Evolutionary conservation across 1,284 basidiomycete species (phyloP), one percentile per base, ranked within the genome.

Genomic region (Phellopilus nigrolimitatus): DNA sequence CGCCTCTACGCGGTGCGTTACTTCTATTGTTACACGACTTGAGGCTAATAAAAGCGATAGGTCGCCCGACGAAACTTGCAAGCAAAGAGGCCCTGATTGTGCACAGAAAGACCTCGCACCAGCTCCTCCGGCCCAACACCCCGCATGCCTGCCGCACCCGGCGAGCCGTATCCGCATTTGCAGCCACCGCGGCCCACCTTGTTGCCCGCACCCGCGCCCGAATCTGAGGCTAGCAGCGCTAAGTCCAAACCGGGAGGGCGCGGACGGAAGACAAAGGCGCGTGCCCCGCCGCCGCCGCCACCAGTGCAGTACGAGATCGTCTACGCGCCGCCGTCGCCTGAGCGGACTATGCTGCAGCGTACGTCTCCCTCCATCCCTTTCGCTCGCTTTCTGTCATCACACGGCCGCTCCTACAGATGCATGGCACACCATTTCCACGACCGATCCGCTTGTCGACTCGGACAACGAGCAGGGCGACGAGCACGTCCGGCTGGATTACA

Each of bases 381-480:
- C 47, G n/a, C n/a, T 15, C 15, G 15, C 49, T 39, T 38, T 39
- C 40, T 38, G 6, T 47, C 19, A 12, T 47, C 27, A 22, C 43
- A 40, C 21, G 27, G 25, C 17, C 24, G 25, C 25, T 30, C 15
- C 41, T 13, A 22, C 64, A 88, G 86, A 88, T 53, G 82, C 85
- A 9, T 88, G 83, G 83, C 77, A 84, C 60, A 69, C 79, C 37
- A 73, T 80, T 30, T 73, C 71, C 36, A 76, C 74, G 28, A 74
- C 72, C 33, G 84, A 89, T 59, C 80, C 85, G 8, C 68, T 88
- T 10, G 69, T 69, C 12, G 84, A 87, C 66, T 88, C 85, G 6
- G 86, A 88, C 59, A 80, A 84, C 47, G 86, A 89, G 60, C 67
- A 71, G 47, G 70, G 69, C 50, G 82, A 87, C 56, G 80, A 84